Base-by-base conservation (phyloP, 306 rosid genomes). In the Cicer chorassanicum region DNA sequence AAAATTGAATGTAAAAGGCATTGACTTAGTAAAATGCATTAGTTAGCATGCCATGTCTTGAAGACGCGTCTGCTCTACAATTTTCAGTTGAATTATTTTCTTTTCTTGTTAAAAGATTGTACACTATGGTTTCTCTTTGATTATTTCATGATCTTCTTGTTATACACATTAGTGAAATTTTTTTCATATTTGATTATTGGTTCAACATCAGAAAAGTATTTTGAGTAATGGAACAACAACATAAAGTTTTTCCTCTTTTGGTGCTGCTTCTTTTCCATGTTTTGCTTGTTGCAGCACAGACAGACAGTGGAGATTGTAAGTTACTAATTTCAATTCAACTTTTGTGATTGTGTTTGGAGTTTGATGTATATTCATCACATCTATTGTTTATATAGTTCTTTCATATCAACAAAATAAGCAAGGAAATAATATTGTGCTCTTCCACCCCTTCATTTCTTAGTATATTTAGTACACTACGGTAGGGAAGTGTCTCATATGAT, bases 261-360 rank as follows among this genome's bases (percentile, higher is more conserved):
- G 39, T 75, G 49, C 70, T 85, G 8, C 82, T 75, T 56, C 78
- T 78, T 16, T 72, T 72, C 65, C 86, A 79, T 18, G 74, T 80
- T 85, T 57, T 82, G 80, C 44, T 45, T 79, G 84, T 79, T 40
- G 62, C 84, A 54, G 69, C 82, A 16, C 82, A 79, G 73, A 85
- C 74, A 65, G 38, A 72, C 9, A 75, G 8, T 63, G 59, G 65
- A 67, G 88, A 85, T 61, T 72, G 88, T 85, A 67, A 82, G 88
- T 74, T 54, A 54, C 61, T 54, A 54, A 18, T 16, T 60, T 78
- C 70, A 69, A 41, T 64, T 65, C 40, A 64, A 75, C 79, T 51
- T 21, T 44, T 44, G 43, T 34, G 38, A 24, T 41, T 43, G 16
- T 49, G 11, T 57, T 79, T 61, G 73, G 8, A 15, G 43, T 36